Percentiles rank a stretch among this genome's conserved stretches.
Conservation (phyloP, 768 basidiomycete genomes). For the Holtermanniella nyarrowii region DNA sequence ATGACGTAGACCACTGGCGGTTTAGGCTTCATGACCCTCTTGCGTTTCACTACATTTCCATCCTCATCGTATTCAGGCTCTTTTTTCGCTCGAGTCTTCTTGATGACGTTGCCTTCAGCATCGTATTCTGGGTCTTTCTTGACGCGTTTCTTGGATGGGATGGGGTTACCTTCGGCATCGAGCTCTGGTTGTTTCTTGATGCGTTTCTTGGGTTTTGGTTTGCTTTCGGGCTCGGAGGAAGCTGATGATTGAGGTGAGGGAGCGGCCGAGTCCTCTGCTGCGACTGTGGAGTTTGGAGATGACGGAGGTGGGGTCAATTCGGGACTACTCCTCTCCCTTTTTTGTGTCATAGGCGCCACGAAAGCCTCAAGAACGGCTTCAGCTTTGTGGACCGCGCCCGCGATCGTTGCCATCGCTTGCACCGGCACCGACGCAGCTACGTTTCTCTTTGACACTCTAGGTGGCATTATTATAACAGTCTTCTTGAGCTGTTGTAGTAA, state of each 20-base stretch:
- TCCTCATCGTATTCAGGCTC: slow-evolving; percentile 32
- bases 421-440: no score
- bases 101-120: no score
- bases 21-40: slow-evolving; percentile 32
- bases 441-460: no score
- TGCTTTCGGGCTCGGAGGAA: slow-evolving; percentile 8
- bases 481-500: no score
- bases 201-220: slow-evolving; percentile 2
- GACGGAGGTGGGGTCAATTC: neutral
- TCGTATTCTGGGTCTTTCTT: slow-evolving; percentile 22
- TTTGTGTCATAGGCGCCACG: neutral
- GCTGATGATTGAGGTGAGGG: neutral
- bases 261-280: neutral
- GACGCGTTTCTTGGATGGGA: no score
- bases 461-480: no score
- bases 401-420: no score
- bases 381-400: neutral
- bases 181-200: no score
- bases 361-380: neutral
- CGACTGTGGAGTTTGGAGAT: neutral
- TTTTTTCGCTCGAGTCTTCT: slow-evolving; percentile 25
- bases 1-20: slow-evolving; percentile 51
- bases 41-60: slow-evolving; percentile 37
- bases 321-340: no score
- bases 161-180: no score